Conservation (phyloP, 108 stramenopile genomes). For the Nitzschia sp. region DNA sequence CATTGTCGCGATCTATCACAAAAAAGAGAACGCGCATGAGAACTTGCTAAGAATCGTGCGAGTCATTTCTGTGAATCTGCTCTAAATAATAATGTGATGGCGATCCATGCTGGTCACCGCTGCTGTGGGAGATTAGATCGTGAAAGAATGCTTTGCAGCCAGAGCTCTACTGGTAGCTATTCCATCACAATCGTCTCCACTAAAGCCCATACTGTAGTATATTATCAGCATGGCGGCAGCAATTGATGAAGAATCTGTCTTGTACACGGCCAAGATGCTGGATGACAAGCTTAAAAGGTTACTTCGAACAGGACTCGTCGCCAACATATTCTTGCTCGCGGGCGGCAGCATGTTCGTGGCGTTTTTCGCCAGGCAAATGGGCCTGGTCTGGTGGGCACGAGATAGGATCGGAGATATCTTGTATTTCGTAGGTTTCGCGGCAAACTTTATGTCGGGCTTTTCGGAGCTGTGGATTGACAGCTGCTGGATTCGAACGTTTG, state of each 20-base stretch:
- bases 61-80: too few species aligned
- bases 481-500: not conserved
- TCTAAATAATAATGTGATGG: too few species aligned
- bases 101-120: too few species aligned
- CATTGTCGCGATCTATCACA: too few species aligned
- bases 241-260: not conserved
- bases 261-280: not conserved
- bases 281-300: not conserved
- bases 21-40: too few species aligned
- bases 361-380: not conserved
- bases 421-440: conserved; percentile 3
- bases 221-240: not conserved
- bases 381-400: conserved; percentile 1
- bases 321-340: not conserved
- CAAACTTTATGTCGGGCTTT: not conserved
- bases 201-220: too few species aligned
- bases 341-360: conserved; percentile 6
- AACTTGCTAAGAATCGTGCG: too few species aligned
- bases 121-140: too few species aligned
- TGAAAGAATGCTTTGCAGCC: too few species aligned
- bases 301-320: not conserved
- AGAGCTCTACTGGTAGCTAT: too few species aligned
- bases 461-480: conserved; percentile 10
- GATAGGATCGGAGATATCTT: not conserved
- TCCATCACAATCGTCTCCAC: too few species aligned